Base-by-base conservation (phyloP, 352 stramenopile species). In the Pythium chondricola region DNA sequence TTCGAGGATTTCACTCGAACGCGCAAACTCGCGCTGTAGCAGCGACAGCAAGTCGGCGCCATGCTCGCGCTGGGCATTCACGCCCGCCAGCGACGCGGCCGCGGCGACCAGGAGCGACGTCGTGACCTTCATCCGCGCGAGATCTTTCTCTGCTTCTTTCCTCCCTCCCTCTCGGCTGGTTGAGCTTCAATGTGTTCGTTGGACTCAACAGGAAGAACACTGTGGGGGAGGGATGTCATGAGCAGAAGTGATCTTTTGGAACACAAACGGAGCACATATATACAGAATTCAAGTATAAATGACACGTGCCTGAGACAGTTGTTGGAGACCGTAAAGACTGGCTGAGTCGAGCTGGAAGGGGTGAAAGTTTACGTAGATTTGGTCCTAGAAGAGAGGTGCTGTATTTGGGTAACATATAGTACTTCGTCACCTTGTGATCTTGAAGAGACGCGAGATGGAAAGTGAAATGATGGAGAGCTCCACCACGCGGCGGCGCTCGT, bases 1-100 rank as follows among this genome's bases (percentile, higher is more conserved):
- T 61, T 76, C 64, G 17, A 83, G 22, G 25, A 76, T 27, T 32
- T 58, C 60, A 14, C 47, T 56, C n/a, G 70, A 80, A 22, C 43
- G 53, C 42, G 71, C 58, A 16, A 78, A 60, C 29, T 78, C 63
- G 24, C 67, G 47, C 38, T 65, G 63, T 22, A 83, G 36, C 20
- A 44, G 40, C 26, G 57, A 35, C n/a, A 66, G 51, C n/a, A 80
- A 18, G 22, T 25, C 29, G 10, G 40, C 26, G 27, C 22, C 40
- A 6, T 51, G 46, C 7, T 52, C 29, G 18, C n/a, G 30, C 41
- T 47, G 38, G 13, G 40, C 46, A 17, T 22, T n/a, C 43, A 35
- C 52, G 8, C 8, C 17, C n/a, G 47, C 20, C 22, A 43, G 1
- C 20, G 31, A 21, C 16, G 38, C 47, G 13, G 25, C 24, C 41